Evolutionary conservation across 257 asterid species (phyloP), one percentile per base, ranked within the genome.

Genomic region (Nyctanthes arbortristis): DNA sequence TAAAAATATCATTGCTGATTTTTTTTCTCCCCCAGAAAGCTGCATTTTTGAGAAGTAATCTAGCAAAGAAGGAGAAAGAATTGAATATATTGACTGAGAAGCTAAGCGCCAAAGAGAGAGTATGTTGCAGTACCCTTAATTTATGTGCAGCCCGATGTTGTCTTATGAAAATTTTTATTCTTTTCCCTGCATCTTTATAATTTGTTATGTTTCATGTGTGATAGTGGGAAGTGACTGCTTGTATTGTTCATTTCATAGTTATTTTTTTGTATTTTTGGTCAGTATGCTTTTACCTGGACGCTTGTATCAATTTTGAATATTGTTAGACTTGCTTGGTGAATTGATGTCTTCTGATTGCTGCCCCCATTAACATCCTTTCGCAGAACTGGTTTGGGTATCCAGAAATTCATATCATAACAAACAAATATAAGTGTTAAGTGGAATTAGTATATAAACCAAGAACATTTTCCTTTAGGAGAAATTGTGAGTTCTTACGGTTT

Each of bases 41-140:
- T 73, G 88, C 84, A 71, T 81, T 80, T 58, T 56, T 76, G 10
- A 77, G 80, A 77, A 79, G 40, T 66, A 73, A 72, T 61, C 54
- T 90, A 63, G 95, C 84, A 89, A 79, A 25, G 72, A 85, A 87
- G 78, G 97, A 85, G 72, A 81, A 76, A 66, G 89, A 87, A 66
- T 70, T 93, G 61, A 70, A 3, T 66, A 54, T 69, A 29, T 82
- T 87, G 79, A 69, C 87, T 4, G 97, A 90, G 79, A 87, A 80
- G 80, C 83, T 93, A 75, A 82, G 73, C 33, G 49, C 89, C 47
- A 84, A 81, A 87, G 98, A 93, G 83, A 81, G 78, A 58, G 97
- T 90, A 78, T 79, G 95, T 85, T 75, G 57, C 76, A 64, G 73
- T 73, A 37, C 70, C n/a, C 73, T 69, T 39, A 55, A 62, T 64